Evolutionary conservation across 352 stramenopile species (phyloP).

Genomic region (Globisporangium okanoganense): DNA sequence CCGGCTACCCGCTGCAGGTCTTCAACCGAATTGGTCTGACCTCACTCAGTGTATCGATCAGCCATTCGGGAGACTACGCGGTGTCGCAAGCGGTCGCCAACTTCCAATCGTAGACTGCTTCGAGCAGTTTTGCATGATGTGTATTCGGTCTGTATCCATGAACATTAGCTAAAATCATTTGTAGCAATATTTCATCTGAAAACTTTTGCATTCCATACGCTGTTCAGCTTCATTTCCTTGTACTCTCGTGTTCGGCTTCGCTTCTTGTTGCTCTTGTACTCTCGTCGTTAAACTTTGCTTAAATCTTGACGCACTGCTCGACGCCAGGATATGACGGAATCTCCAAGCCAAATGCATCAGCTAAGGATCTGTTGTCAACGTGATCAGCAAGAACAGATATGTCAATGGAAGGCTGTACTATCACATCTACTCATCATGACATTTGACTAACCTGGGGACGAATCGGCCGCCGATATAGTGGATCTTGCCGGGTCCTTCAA

Average conservation of each 20-base stretch:
- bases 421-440: background rate
- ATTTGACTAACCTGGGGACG: conserved; percentile 79
- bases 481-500: conserved; percentile 63
- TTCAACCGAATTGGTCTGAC: conserved; percentile 72
- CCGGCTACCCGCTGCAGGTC: conserved; percentile 69
- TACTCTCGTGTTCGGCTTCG: background rate
- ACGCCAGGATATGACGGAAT: conserved; percentile 52
- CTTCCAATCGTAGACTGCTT: conserved; percentile 34
- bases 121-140: conserved; percentile 15
- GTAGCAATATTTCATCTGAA: conserved; percentile 8
- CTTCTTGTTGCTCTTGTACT: background rate
- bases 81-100: conserved; percentile 80
- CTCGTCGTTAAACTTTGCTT: background rate
- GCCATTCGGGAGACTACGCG: conserved; percentile 85
- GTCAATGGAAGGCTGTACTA: background rate
- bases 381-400: background rate
- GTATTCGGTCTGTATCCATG: background rate
- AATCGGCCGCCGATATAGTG: conserved; percentile 97
- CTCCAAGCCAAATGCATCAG: conserved; percentile 60
- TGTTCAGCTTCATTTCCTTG: too few relatives aligned
- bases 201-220: conserved; percentile 8
- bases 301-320: conserved; percentile 62
- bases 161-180: background rate
- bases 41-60: conserved; percentile 85
- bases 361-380: conserved; percentile 31